Evolutionary conservation across 768 basidiomycete species (phyloP).

Genomic region (Mycena capillaripes): DNA sequence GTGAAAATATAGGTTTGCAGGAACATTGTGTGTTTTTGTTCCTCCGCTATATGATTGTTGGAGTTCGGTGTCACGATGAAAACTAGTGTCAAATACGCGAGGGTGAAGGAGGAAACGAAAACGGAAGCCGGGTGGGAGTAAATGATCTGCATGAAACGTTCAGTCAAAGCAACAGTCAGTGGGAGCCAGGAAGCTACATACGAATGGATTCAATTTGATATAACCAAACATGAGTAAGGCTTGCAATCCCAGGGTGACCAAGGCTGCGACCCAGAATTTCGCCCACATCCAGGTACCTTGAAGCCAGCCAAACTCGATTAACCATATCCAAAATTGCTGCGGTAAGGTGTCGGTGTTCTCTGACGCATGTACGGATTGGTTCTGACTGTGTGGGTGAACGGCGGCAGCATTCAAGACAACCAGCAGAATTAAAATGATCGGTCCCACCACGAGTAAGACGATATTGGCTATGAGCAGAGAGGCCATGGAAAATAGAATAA

Average conservation of each 20-base stretch:
- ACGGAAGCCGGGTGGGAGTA: conserved; percentile 71
- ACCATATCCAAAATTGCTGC: conserved; percentile 39
- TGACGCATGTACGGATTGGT: conserved; percentile 36
- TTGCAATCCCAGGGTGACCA: conserved; percentile 61
- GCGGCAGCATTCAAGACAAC: conserved; percentile 41
- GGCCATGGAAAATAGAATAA: conserved; percentile 69
- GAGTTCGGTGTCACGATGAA: conserved; percentile 54
- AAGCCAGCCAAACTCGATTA: conserved; percentile 44
- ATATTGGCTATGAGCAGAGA: conserved; percentile 70
- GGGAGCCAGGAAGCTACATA: conserved; percentile 10
- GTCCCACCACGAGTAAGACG: conserved; percentile 71
- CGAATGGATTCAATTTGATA: conserved; percentile 47
- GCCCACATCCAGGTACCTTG: conserved; percentile 61
- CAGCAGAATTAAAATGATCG: conserved; percentile 64
- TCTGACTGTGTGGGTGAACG: conserved; percentile 12
- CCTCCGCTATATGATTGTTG: conserved; percentile 48
- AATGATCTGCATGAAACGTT: conserved; percentile 60
- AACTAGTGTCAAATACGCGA: conserved; percentile 64
- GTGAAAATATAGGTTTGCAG: conserved; percentile 70
- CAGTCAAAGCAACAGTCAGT: neutral
- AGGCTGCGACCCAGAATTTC: conserved; percentile 74
- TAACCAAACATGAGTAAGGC: conserved; percentile 62
- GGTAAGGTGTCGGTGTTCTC: conserved; percentile 34
- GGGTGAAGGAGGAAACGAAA: conserved; percentile 60
- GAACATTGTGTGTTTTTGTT: conserved; percentile 65